Base-by-base conservation (phyloP, 768 basidiomycete species). In the Xerocomellus intermedius region DNA sequence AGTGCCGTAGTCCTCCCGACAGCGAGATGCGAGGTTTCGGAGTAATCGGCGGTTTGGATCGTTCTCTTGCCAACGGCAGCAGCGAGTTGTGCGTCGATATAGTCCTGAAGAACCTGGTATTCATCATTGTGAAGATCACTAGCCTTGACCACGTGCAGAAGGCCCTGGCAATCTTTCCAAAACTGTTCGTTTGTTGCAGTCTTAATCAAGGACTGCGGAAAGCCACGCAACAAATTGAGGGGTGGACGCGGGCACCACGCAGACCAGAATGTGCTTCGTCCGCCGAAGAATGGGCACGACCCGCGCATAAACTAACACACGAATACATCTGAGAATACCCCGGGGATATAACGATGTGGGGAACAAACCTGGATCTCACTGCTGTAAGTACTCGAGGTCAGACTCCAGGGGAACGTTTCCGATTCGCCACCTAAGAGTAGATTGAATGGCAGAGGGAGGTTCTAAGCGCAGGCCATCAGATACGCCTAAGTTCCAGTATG, bases 161-260 rank as follows among this genome's bases (percentile, higher is more conserved):
- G 56, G 1, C 46, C 21, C 13, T n/a, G 42, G 21, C 37, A 43
- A 2, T 55, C 32, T 8, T 19, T 16, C 56, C 56, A 57, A 21
- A 57, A 55, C n/a, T 37, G 3, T 6, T 55, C 52, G 9, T 37
- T 16, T 0, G 38, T 48, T 10, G 30, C 30, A 28, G 52, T 50
- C 2, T 44, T 38, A 4, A 50, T 14, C 5, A 63, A 16, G 14
- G 62, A 57, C 17, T 42, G 32, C 2, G 62, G 62, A 36, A 59
- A 63, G 14, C 50, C 48, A 1, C 62, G 62, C 51, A 63, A 54
- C 22, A 59, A 38, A 6, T 13, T 41, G 5, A 35, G 24, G 21
- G 44, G 42, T 2, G 61, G 61, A 7, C 43, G 52, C 22, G 61
- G 61, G n/a, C 48, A 59, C 61, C 61, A 63, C 2, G 61, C 61